Evolutionary conservation across 2,329 filamentous ascomycete species (phyloP).

Genomic region (Cordyceps cicadae): DNA sequence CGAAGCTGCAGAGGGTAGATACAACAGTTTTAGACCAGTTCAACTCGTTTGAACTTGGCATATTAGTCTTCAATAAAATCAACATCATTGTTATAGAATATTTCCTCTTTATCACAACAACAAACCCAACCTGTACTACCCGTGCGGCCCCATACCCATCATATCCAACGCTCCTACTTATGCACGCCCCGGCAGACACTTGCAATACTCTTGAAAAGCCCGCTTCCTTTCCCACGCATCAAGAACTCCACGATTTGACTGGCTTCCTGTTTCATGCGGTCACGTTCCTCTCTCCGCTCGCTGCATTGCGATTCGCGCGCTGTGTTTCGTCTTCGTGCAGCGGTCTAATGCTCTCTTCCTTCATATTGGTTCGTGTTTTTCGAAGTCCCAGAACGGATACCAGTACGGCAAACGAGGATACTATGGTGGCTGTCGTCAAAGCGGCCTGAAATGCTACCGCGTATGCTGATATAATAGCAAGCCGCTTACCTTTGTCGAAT

Average conservation of each 20-base stretch:
- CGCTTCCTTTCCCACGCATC: neutral
- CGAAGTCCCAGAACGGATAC: slow-evolving; percentile 32
- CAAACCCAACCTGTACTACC: too few species aligned
- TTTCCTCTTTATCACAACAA: too few species aligned
- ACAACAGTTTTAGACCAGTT: neutral
- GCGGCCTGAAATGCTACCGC: slow-evolving; percentile 36
- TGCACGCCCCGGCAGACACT: neutral
- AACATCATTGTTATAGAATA: neutral
- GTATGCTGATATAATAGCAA: slow-evolving; percentile 30
- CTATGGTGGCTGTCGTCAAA: slow-evolving; percentile 37
- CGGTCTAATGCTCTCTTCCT: slow-evolving; percentile 17
- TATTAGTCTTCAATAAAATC: neutral
- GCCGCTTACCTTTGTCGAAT: slow-evolving; percentile 23
- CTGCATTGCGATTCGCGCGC: neutral
- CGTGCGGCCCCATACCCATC: too few species aligned
- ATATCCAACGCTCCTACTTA: too few species aligned
- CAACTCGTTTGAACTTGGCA: neutral
- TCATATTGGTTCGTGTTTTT: slow-evolving; percentile 22
- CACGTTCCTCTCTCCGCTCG: neutral
- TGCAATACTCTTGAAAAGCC: too few species aligned
- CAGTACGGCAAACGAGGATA: slow-evolving; percentile 33
- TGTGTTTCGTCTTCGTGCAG: neutral
- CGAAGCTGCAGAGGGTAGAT: slow-evolving; percentile 3
- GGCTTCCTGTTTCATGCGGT: neutral
- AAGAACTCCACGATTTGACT: neutral